Evolutionary conservation across 352 stramenopile genomes (phyloP), one percentile per base, ranked within the genome.

Genomic region (Phytophthora nicotianae): DNA sequence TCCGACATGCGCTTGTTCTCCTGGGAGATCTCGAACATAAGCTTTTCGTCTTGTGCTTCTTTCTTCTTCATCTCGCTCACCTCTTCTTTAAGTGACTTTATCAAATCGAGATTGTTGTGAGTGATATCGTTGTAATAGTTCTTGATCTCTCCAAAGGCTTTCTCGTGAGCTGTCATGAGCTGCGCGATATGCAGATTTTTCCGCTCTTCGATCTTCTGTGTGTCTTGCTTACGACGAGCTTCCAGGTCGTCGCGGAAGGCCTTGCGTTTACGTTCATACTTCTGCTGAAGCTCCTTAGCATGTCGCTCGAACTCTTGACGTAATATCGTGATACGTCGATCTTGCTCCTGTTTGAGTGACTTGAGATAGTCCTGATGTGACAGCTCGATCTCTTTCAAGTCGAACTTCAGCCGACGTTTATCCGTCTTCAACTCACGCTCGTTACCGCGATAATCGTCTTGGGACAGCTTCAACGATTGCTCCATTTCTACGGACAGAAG

Each of bases 101-200:
- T 98, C 21, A 98, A 70, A 58, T 98, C 95, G n/a, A 98, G 67
- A 70, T 98, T 98, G 68, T 98, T 98, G 73, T 98, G 95, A 37
- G 93, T 98, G 60, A 98, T 98, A 61, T 98, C 93, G 70, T 97
- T 98, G 88, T 98, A 98, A 76, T 98, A 98, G 55, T 96, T 97
- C 62, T 98, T 98, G 74, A 98, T 98, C 62, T 98, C 95, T 1
- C 82, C 81, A 67, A 98, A 98, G 5, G 92, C 92, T 58, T 98
- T 96, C 62, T 98, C 89, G 64, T 98, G 95, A 2, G 82, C 81
- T 13, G 88, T 86, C 91, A 98, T 98, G 50, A 98, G 81, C 52
- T 86, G 70, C 14, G 91, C 86, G 42, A 98, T 98, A 64, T 98
- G 93, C 43, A 81, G 58, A 69, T 98, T 95, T 68, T 98, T 98